Evolutionary conservation across 2,329 filamentous ascomycete genomes (phyloP), one percentile per base, ranked within the genome.

Genomic region (Acrocalymma vagum): DNA sequence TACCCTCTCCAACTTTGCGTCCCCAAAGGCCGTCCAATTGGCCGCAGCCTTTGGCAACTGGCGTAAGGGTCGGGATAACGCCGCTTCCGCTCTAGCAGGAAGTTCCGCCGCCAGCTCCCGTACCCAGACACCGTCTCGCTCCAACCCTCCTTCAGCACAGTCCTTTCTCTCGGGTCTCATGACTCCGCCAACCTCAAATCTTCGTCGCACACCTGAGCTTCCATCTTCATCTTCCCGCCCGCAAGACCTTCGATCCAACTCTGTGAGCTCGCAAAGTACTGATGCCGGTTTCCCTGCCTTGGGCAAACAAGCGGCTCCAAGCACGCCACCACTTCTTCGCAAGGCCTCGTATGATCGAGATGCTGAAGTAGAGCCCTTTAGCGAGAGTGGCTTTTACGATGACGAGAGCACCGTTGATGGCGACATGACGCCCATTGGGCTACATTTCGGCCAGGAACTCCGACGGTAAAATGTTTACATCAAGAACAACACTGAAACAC

Each of bases 41-140:
- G 90, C 90, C n/a, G 90, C 91, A n/a, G 93, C 91, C n/a, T 95
- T 92, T 83, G 92, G 90, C 30, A 96, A 87, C 69, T 96, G 93
- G 93, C 86, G 92, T 36, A 93, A 87, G 65, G 82, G 80, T 16
- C 71, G 74, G 48, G 72, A 74, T 27, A 72, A 67, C 42, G 69
- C 68, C 15, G 59, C 83, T 28, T 76, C 82, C 35, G 71, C 76
- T 9, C 61, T 70, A n/a, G 60, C 58, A 30, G 58, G 60, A 8
- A 50, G 36, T 9, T 55, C 73, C 67, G 43, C 44, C 46, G 55
- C 47, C 41, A 40, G 40, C n/a, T 62, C 59, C 9, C 60, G 63
- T 29, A 63, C 49, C 34, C 62, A 67, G 25, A 67, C 66, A 2
- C 66, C 66, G 2, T 67, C 62, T 7, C 64, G 66, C 23, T 31